Conservation (phyloP, 1,284 basidiomycete genomes). For the Baeospora myosura region DNA sequence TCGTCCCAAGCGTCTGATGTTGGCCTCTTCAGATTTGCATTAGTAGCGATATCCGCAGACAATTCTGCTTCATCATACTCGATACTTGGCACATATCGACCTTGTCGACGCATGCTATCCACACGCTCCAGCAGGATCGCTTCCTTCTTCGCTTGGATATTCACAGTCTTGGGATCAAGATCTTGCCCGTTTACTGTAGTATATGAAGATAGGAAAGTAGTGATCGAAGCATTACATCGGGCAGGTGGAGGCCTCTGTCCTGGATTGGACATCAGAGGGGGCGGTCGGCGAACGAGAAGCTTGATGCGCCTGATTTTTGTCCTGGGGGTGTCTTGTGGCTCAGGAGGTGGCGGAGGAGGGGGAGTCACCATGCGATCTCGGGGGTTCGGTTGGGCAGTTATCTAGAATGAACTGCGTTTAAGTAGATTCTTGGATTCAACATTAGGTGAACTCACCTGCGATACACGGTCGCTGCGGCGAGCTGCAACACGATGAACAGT, state of each 20-base stretch:
- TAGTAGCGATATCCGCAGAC: slow-evolving; percentile 14
- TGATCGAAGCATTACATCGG: slow-evolving; percentile 46
- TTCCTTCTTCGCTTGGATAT: slow-evolving; percentile 39
- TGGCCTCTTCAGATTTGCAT: background rate
- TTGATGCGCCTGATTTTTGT: slow-evolving; percentile 48
- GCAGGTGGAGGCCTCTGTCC: slow-evolving; percentile 52
- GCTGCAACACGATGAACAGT: too few species aligned
- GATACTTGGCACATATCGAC: slow-evolving; percentile 14
- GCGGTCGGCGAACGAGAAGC: slow-evolving; percentile 61
- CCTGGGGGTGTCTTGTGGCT: background rate
- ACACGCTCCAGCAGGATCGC: slow-evolving; percentile 48
- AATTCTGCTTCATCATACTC: too few species aligned
- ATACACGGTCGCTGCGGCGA: background rate
- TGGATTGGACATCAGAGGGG: slow-evolving; percentile 57
- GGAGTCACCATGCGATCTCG: slow-evolving; percentile 18
- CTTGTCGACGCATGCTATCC: slow-evolving; percentile 36
- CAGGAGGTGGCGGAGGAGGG: slow-evolving; percentile 18
- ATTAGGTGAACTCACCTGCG: background rate
- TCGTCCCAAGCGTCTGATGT: slow-evolving; percentile 39
- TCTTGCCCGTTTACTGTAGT: slow-evolving; percentile 42
- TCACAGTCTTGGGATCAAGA: slow-evolving; percentile 34
- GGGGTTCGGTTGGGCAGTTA: too few species aligned
- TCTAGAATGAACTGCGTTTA: too few species aligned
- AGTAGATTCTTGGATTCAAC: too few species aligned
- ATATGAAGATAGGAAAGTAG: slow-evolving; percentile 56